Evolutionary conservation across 805 yeast species (phyloP), one percentile per base, ranked within the genome.

Genomic region (Candida maris): DNA sequence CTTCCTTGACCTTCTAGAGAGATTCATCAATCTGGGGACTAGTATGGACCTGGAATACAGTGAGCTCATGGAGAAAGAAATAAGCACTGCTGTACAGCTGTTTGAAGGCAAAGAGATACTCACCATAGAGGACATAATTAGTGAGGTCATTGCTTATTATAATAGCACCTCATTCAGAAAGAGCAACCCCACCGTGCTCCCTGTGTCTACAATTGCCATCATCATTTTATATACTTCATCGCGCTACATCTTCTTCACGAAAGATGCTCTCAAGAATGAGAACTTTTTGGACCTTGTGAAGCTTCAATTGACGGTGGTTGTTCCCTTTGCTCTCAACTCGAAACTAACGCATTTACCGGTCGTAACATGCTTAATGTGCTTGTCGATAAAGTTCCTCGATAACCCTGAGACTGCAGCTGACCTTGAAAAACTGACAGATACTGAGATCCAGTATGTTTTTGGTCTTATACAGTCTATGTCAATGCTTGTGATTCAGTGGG

Each of bases 41-140:
- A 76, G 93, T 3, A 75, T 73, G 58, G 97, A 89, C 57, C 52
- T 86, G 34, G 76, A 81, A 35, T 61, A 79, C 9, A 61, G 59
- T n/a, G 49, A 51, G 1, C 57, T 59, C 16, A 69, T 81, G 29
- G 42, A 47, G 2, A 46, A 61, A 2, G 57, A 50, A 50, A 51
- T 68, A 6, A 48, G 54, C 3, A 65, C 66, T 22, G 58, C 79
- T 2, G 58, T 56, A 27, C 48, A 54, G 3, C 51, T 81, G 3
- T 75, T 82, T 34, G 50, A 55, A 8, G 22, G 28, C 10, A 30
- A 42, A 4, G 21, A 22, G 4, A 45, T 53, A 14, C 55, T 56
- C 4, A 44, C 57, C 10, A 57, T 56, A 32, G 67, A 60, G n/a
- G 64, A 64, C 12, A 51, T 75, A 12, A 69, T 73, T 38, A 65